Evolutionary conservation across 352 stramenopile genomes (phyloP).

Genomic region (Globisporangium emineosum): DNA sequence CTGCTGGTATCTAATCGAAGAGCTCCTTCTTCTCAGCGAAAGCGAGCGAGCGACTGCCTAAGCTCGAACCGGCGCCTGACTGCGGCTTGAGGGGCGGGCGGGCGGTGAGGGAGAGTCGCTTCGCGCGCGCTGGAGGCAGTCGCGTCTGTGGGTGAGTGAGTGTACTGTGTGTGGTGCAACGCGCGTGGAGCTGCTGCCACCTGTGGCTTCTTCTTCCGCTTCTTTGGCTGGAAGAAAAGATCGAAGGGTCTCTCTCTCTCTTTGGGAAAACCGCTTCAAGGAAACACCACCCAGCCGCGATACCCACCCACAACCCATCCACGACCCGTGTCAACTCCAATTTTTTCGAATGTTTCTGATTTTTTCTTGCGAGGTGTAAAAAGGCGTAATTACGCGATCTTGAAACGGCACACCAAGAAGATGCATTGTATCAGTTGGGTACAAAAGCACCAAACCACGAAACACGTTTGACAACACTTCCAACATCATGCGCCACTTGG

Average conservation of each 20-base stretch:
- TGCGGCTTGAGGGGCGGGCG: neutral
- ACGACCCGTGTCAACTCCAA: neutral
- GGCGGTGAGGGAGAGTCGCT: constrained; percentile 11
- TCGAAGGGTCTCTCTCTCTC: no score
- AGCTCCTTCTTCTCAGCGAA: neutral
- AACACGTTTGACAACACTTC: no score
- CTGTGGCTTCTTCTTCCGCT: neutral
- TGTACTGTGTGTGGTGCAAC: neutral
- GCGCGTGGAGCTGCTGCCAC: neutral
- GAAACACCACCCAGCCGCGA: neutral
- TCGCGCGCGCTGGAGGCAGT: neutral
- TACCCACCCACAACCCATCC: neutral
- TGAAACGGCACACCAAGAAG: neutral
- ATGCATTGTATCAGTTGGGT: no score
- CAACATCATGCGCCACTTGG: no score
- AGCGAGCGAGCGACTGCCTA: neutral
- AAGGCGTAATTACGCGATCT: constrained; percentile 8
- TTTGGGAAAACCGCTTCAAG: constrained; percentile 5
- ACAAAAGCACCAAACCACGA: no score
- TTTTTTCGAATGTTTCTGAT: neutral
- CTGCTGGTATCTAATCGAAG: neutral
- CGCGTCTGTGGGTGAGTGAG: neutral
- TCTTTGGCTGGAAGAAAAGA: neutral
- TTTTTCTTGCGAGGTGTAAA: constrained; percentile 1
- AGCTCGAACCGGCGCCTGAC: neutral